Evolutionary conservation across 1,284 basidiomycete species (phyloP), one percentile per base, ranked within the genome.

Genomic region (Spongispora temasekensis): DNA sequence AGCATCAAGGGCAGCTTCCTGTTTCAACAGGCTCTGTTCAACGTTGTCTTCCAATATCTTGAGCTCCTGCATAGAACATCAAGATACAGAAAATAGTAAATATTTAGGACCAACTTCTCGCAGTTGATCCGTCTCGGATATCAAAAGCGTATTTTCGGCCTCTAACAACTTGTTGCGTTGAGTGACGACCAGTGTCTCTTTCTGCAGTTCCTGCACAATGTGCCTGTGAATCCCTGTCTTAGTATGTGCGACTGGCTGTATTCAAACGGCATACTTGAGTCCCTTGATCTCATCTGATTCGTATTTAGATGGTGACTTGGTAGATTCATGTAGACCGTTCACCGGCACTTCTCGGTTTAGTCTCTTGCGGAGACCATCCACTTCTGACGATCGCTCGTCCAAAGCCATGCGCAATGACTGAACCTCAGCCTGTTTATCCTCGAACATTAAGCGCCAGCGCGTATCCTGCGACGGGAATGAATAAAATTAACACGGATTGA

Each of bases 171-270:
- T 91, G 73, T 86, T 87, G 65, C 83, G 81, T 62, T 90, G 86
- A 25, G 81, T 77, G 10, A 86, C 75, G n/a, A 82, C 77, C 5
- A 84, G 73, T 67, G 87, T 93, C 76, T 97, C 95, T 66, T 91
- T 88, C 71, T 92, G 91, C 50, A 97, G 80, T 68, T 95, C 91
- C 69, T 93, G 89, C 28, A 97, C 86, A 67, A 97, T 93, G 71
- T 94, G 90, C 74, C 90, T 93, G 66, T 15, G 6, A 59, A 57
- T 34, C 17, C 55, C 2, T 27, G 25, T 23, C n/a, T 61, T 58
- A 65, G 56, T 62, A 57, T 46, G 58, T 44, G 40, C 57, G 17
- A 34, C 37, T 25, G 10, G 48, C 2, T 32, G 23, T 53, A 25
- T 44, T 48, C 21, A 53, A 27, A 58, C 32, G 44, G 71, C 82